These are phyloP conservation scores for Plectosphaerella plurivora DNA, from an alignment of 2,329 filamentous ascomycete genomes.

Conservation along the genomic window DNA sequence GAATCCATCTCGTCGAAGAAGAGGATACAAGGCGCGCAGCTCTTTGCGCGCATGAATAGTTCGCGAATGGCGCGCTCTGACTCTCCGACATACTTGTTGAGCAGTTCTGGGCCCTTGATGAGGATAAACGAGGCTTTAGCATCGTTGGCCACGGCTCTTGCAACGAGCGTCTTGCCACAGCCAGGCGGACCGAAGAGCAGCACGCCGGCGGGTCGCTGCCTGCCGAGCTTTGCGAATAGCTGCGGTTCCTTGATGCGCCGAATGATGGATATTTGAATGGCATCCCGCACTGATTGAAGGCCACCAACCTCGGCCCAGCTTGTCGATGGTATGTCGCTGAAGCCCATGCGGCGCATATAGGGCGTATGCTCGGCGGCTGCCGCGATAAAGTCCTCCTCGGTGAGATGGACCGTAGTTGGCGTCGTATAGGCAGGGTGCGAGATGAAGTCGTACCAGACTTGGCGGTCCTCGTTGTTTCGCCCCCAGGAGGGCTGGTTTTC, in stretches of 20 bases:
- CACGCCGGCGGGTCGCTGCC: constrained; percentile 78
- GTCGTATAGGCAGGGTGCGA: constrained; percentile 14
- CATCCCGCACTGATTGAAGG: constrained; percentile 70
- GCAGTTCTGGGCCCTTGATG: constrained; percentile 90
- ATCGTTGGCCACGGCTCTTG: constrained; percentile 93
- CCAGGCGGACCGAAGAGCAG: constrained; percentile 95
- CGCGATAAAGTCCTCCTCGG: constrained; percentile 62
- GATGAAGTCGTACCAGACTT: constrained; percentile 9
- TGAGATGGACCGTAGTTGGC: constrained; percentile 20
- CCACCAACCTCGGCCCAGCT: constrained; percentile 93
- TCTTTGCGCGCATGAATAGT: constrained; percentile 83
- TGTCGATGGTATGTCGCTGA: constrained; percentile 88
- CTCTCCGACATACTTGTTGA: constrained; percentile 98
- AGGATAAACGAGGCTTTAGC: constrained; percentile 97
- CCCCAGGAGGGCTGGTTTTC: constrained; percentile 1
- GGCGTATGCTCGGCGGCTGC: constrained; percentile 60
- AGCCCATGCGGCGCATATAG: constrained; percentile 83
- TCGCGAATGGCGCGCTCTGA: constrained; percentile 90
- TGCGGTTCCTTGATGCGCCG: constrained; percentile 82
- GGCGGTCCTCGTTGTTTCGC: constrained; percentile 1
- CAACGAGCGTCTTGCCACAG: constrained; percentile 93
- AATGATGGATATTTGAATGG: constrained; percentile 82
- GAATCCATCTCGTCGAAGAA: constrained; percentile 92
- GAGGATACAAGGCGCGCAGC: constrained; percentile 85
- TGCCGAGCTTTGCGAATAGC: constrained; percentile 70